phyloP scores from a whole-genome alignment of 78 protist genomes.

The Isochrysis galbana region DNA sequence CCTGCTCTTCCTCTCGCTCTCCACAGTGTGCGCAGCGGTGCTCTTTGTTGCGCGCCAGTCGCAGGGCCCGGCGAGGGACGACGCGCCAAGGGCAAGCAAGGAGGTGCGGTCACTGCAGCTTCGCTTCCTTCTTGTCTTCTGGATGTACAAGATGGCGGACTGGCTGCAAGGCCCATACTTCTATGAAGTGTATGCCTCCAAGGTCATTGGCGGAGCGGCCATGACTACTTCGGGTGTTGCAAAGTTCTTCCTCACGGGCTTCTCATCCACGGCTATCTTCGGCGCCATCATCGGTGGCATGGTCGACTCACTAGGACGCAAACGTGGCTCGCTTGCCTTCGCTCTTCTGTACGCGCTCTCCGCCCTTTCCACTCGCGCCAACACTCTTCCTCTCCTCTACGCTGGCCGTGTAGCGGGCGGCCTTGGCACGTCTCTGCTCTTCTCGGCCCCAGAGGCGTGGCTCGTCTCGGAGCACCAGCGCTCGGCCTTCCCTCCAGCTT shows the following conservation, averaged over 20 bases:
- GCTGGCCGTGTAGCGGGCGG: conserved; percentile 44
- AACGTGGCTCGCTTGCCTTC: conserved; percentile 26
- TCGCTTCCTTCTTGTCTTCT: conserved; percentile 44
- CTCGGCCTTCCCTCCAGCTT: not conserved
- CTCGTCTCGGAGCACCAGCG: not conserved
- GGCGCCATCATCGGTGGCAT: conserved; percentile 43
- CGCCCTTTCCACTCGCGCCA: not conserved
- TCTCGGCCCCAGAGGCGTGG: conserved; percentile 63
- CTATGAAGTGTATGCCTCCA: conserved; percentile 45
- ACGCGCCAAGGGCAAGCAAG: not conserved
- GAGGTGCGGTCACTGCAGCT: conserved; percentile 8
- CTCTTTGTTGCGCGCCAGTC: not conserved
- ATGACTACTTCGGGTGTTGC: not conserved
- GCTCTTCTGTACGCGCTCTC: conserved; percentile 16
- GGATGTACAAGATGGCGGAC: conserved; percentile 56
- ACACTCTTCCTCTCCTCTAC: not conserved
- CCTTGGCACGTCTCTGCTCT: conserved; percentile 53
- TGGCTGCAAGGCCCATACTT: conserved; percentile 64
- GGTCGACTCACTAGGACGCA: conserved; percentile 43
- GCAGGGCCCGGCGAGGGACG: not conserved
- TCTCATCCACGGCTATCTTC: conserved; percentile 27
- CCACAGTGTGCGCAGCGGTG: not conserved
- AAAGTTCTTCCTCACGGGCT: conserved; percentile 39
- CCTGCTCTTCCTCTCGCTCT: not conserved
- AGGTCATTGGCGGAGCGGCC: conserved; percentile 7